Conservation (phyloP, 192 early-diverging fungal genomes). For the Rhizoclosmatium globosum region DNA sequence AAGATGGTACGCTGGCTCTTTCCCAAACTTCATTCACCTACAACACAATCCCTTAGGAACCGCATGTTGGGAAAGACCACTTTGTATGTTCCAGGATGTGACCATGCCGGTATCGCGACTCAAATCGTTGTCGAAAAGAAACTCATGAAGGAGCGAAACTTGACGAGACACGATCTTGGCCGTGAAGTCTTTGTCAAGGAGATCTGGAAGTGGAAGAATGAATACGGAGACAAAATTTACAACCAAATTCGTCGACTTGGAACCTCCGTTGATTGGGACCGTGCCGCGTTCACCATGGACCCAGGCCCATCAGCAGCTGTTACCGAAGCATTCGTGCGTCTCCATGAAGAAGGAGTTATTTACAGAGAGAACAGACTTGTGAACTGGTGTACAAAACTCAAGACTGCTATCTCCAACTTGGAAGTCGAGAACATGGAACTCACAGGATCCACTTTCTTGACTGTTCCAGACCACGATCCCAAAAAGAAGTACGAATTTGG, state of each 20-base stretch:
- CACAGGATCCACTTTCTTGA: constrained; percentile 82
- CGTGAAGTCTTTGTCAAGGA: constrained; percentile 88
- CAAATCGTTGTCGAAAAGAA: constrained; percentile 98
- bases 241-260: constrained; percentile 90
- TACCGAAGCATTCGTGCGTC: constrained; percentile 90
- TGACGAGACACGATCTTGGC: constrained; percentile 92
- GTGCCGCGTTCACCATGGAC: constrained; percentile 93
- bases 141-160: constrained; percentile 82
- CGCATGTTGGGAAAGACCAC: constrained; percentile 97
- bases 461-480: constrained; percentile 90
- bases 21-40: background rate
- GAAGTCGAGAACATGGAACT: constrained; percentile 94
- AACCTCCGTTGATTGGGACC: constrained; percentile 92
- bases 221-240: constrained; percentile 73
- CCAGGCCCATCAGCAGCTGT: constrained; percentile 75
- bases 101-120: constrained; percentile 97
- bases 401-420: constrained; percentile 95
- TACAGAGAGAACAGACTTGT: constrained; percentile 96
- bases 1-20: constrained; percentile 72
- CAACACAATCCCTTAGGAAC: constrained; percentile 54
- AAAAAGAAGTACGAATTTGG: constrained; percentile 99
- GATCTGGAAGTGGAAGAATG: constrained; percentile 96
- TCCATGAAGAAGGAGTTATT: constrained; percentile 95
- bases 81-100: constrained; percentile 92
- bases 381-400: constrained; percentile 97